Evolutionary conservation across 306 rosid species (phyloP), one percentile per base, ranked within the genome.

Genomic region (Myrica gale): DNA sequence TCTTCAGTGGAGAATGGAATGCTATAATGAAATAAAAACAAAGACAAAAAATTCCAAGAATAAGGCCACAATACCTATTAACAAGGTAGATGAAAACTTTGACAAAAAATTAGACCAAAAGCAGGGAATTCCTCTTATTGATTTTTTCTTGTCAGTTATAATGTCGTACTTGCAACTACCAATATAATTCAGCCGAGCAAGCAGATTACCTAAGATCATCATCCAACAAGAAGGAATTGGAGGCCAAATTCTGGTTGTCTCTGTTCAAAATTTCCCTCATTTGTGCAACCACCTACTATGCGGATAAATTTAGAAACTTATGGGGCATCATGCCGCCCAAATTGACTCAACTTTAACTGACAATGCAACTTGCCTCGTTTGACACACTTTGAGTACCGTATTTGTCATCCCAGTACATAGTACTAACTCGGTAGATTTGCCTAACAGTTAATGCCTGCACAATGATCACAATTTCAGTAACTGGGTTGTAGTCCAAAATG

Each of bases 381-480:
- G 99, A 95, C 61, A 95, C 99, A 62, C 98, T 95, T 84, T 89
- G 99, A 61, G 99, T 92, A 84, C 98, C 97, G 54, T 95, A 90
- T 84, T 95, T 95, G 92, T 95, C 99, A 89, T 95, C 99, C 97
- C 99, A 95, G 86, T 90, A 95, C 99, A 95, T 90, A 0, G 99
- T 95, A 88, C 98, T 95, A 74, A 95, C 92, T 21, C 98, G 99
- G 80, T 95, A 92, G 70, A 95, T 92, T 89, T 95, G 99, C 82
- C 99, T 90, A 77, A 95, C 91, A 17, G 99, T 95, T 86, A 95
- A 83, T 43, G 83, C 97, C 99, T 95, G 88, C 73, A 69, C 68
- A 79, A 69, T 12, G 66, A 79, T 67, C 47, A 73, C 11, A 65
- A 71, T 21, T 75, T 42, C 44, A 74, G 67, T 50, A 57, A 60